These are phyloP conservation scores for Carex scoparia DNA, from an alignment of 176 grass and related monocot genomes.

Conservation along the genomic window DNA sequence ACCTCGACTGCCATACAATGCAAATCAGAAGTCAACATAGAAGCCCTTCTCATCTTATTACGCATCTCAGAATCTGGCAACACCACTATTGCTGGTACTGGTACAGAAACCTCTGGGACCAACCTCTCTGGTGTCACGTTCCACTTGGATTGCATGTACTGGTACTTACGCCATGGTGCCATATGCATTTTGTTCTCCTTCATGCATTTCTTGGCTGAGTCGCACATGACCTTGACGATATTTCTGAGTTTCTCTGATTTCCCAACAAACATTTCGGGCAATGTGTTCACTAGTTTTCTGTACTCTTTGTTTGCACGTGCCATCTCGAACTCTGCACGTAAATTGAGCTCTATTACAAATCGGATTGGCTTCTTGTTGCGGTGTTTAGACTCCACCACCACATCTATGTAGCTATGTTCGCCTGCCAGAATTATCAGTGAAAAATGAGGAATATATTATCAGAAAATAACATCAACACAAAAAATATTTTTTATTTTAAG, in stretches of 20 bases:
- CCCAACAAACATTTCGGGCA: conserved; percentile 64
- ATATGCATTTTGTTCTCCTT: conserved; percentile 77
- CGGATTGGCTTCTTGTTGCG: conserved; percentile 39
- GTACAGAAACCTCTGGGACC: background rate
- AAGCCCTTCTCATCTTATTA: conserved; percentile 59
- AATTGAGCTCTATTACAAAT: conserved; percentile 49
- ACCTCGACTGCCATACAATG: conserved; percentile 34
- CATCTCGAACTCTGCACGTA: conserved; percentile 69
- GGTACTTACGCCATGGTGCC: conserved; percentile 69
- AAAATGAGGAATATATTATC: background rate
- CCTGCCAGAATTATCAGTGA: conserved; percentile 23
- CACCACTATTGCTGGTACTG: background rate
- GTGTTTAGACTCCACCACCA: conserved; percentile 40
- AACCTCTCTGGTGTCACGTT: conserved; percentile 45
- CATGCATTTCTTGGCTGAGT: conserved; percentile 64
- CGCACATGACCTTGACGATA: conserved; percentile 53
- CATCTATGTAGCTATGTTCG: conserved; percentile 59
- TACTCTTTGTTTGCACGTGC: conserved; percentile 45
- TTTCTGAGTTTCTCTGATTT: conserved; percentile 43
- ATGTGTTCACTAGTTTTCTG: conserved; percentile 39
- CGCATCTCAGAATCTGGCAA: conserved; percentile 30
- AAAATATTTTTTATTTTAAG: background rate
- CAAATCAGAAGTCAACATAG: conserved; percentile 85
- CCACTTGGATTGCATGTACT: conserved; percentile 98
- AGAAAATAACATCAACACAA: background rate